Evolutionary conservation across 1,284 basidiomycete species (phyloP).

Genomic region (Schizophyllum amplum): DNA sequence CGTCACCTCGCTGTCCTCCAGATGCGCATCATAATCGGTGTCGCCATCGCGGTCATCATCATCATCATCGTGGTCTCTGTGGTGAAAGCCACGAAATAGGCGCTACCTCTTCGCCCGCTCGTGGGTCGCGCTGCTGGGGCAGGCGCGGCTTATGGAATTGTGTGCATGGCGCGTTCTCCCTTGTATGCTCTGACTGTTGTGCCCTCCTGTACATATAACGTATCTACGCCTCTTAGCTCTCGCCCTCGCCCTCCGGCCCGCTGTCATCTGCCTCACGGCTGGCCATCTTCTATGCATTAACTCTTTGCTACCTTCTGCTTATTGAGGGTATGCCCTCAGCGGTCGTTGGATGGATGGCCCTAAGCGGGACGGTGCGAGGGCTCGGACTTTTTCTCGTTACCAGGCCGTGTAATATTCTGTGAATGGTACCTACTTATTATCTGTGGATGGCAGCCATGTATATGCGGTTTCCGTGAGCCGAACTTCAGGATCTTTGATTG

Average conservation of each 20-base stretch:
- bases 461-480: no score
- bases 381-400: not conserved
- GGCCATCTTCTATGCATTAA: not conserved
- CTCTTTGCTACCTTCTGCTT: not conserved
- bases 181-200: not conserved
- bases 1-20: constrained; percentile 24
- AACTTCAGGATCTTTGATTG: no score
- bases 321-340: not conserved
- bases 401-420: not conserved
- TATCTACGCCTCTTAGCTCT: not conserved
- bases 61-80: constrained; percentile 91
- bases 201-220: not conserved
- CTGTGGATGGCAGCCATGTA: not conserved
- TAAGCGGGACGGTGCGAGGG: not conserved
- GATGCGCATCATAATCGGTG: constrained; percentile 88
- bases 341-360: no score
- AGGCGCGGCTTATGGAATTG: not conserved
- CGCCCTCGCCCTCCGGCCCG: not conserved
- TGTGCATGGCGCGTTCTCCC: no score
- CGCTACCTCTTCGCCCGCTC: not conserved
- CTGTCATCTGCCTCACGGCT: not conserved
- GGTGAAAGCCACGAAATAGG: constrained; percentile 66
- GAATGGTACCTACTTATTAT: not conserved
- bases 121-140: not conserved
- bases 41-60: constrained; percentile 82